These are phyloP conservation scores for Aspergillus avenaceus DNA, from an alignment of 495 filamentous ascomycete genomes.

Conservation along the genomic window DNA sequence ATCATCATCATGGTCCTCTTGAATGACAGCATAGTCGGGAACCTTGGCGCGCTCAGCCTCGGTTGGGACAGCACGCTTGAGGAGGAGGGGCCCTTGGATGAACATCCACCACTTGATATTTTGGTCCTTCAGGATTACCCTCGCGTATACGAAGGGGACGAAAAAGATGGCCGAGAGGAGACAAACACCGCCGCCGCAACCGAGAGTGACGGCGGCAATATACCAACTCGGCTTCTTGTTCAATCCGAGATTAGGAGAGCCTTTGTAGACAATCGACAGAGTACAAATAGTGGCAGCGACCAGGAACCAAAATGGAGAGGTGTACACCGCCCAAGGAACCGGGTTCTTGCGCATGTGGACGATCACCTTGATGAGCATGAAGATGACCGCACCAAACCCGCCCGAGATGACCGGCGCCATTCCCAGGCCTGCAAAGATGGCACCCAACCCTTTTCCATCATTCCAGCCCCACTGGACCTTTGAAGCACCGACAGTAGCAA, in stretches of 20 bases:
- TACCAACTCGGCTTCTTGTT: conserved; percentile 53
- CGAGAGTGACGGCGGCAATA: conserved; percentile 53
- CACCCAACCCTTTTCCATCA: conserved; percentile 52
- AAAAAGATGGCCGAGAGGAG: conserved; percentile 55
- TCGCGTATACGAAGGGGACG: conserved; percentile 52
- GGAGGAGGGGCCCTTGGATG: conserved; percentile 49
- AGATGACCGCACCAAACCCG: conserved; percentile 53
- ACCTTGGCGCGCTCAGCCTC: conserved; percentile 43
- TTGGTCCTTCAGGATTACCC: conserved; percentile 52
- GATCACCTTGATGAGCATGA: conserved; percentile 56
- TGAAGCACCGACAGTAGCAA: conserved; percentile 53
- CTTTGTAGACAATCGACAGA: conserved; percentile 62
- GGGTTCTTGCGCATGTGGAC: conserved; percentile 57
- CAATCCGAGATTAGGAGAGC: conserved; percentile 52
- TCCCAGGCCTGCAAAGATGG: conserved; percentile 57
- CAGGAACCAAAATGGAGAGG: conserved; percentile 56
- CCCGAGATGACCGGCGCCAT: conserved; percentile 58
- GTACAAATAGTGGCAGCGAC: conserved; percentile 54
- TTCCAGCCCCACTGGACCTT: conserved; percentile 63
- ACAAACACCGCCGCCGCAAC: conserved; percentile 46
- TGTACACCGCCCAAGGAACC: conserved; percentile 53
- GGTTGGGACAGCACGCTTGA: conserved; percentile 38
- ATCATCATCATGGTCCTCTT: conserved; percentile 35
- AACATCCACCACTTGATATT: conserved; percentile 51
- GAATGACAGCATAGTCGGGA: conserved; percentile 51